Base-by-base conservation (phyloP, 495 filamentous ascomycete species). In the Hypoxylon trugodes region DNA sequence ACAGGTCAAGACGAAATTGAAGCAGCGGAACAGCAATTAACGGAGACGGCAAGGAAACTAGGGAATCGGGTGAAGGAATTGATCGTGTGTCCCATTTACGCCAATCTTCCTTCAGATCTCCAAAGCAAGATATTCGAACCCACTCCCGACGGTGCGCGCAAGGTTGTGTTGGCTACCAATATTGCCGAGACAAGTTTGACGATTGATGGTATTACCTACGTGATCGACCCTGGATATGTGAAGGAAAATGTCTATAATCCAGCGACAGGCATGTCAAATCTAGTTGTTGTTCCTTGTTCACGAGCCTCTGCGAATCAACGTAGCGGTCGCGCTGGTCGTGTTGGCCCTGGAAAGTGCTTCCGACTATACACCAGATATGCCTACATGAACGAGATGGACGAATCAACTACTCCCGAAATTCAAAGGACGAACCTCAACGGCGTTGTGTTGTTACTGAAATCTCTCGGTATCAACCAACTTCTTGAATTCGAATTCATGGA, bases 401-500 rank as follows among this genome's bases (percentile, higher is more conserved):
- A 96, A 70, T 91, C 86, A 60, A 96, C 96, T 0, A 94, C 89
- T 0, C 96, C 96, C 0, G 95, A 98, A 71, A 98, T 98, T 58
- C 93, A 96, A 71, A 85, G 95, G 7, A 93, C 91, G 0, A 96
- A 96, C 56, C 81, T 98, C 10, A 95, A 88, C 65, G 81, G 86
- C 25, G 87, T 96, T 1, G 91, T 97, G 9, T 79, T 98, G 13
- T 84, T 93, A 65, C 79, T 98, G 7, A 97, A 96, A 71, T 89
- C 89, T 1, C 82, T 98, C 10, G 96, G 96, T 9, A 96, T 98
- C 69, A 93, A 97, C 70, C 89, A 98, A 62, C 84, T 98, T 0
- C 84, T 98, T 8, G 88, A 93, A 35, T 98, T 98, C 65, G 95
- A 98, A 68, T 98, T 96, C 72, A 93, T 98, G 86, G 95, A 98